Conservation (phyloP, 2,329 filamentous ascomycete species). For the Cladosporium phlei region DNA sequence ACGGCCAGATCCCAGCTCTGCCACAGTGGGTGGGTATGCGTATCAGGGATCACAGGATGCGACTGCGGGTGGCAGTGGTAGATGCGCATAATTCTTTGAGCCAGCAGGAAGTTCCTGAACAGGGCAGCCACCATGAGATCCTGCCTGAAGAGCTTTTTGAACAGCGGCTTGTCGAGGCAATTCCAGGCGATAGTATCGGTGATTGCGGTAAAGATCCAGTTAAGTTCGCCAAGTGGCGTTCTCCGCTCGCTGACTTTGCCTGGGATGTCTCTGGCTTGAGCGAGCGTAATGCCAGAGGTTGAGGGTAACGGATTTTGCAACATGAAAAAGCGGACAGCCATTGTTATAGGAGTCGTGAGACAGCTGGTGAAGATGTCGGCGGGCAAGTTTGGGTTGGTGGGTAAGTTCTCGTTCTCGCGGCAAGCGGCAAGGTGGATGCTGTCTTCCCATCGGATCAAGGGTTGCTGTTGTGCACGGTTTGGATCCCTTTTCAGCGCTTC, state of each 20-base stretch:
- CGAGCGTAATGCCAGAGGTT: slow-evolving; percentile 59
- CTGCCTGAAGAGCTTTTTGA: slow-evolving; percentile 95
- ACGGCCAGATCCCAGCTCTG: slow-evolving; percentile 96
- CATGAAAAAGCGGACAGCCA: slow-evolving; percentile 94
- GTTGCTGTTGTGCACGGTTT: slow-evolving; percentile 25
- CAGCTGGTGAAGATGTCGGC: slow-evolving; percentile 95
- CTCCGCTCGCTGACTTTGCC: slow-evolving; percentile 87
- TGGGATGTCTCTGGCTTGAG: slow-evolving; percentile 82
- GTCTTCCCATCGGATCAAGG: slow-evolving; percentile 64
- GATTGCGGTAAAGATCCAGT: slow-evolving; percentile 99
- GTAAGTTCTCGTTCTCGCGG: slow-evolving; percentile 82
- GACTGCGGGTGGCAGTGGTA: slow-evolving; percentile 95
- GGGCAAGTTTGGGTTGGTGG: slow-evolving; percentile 87
- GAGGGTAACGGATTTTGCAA: slow-evolving; percentile 75
- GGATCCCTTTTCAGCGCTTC: slow-evolving; percentile 73
- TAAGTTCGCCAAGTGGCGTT: slow-evolving; percentile 90
- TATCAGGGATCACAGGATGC: slow-evolving; percentile 86
- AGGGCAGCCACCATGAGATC: slow-evolving; percentile 98
- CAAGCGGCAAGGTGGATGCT: slow-evolving; percentile 93
- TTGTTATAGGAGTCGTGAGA: slow-evolving; percentile 93
- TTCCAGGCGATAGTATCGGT: slow-evolving; percentile 99
- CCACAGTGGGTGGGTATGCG: slow-evolving; percentile 91
- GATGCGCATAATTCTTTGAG: slow-evolving; percentile 90
- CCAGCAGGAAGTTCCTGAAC: slow-evolving; percentile 91
- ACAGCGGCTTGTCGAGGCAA: slow-evolving; percentile 79